A percentile compares a stretch with the other conserved stretches of the same genome.
Conservation (phyloP, 495 filamentous ascomycete species). For the Penicillium nucicola region DNA sequence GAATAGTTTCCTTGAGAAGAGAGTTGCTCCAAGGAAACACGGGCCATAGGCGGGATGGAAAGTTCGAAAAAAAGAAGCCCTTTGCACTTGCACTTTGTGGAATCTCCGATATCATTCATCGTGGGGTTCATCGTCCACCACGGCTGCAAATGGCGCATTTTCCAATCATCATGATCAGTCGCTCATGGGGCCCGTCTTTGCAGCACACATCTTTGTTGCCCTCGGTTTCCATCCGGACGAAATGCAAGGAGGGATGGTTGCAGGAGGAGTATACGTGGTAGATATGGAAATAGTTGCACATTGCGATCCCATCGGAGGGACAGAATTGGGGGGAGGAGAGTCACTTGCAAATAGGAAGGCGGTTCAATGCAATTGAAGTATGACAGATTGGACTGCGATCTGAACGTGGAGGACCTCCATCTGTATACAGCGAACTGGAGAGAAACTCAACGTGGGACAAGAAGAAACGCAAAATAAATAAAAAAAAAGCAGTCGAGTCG, state of each 20-base stretch:
- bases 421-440: background rate
- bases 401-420: too few relatives aligned
- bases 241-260: conserved; percentile 62
- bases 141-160: conserved; percentile 57
- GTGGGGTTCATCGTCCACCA: conserved; percentile 1
- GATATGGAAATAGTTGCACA: conserved; percentile 78
- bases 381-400: background rate
- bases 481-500: background rate
- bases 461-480: too few relatives aligned
- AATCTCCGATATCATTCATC: background rate
- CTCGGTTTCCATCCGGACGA: conserved; percentile 64
- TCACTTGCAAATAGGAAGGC: conserved; percentile 1
- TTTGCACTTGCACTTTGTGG: too few relatives aligned
- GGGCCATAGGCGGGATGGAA: conserved; percentile 6
- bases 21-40: conserved; percentile 9
- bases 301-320: conserved; percentile 35
- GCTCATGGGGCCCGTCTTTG: conserved; percentile 67
- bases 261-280: conserved; percentile 75
- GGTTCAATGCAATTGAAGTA: background rate
- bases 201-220: conserved; percentile 60
- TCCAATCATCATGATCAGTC: conserved; percentile 67
- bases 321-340: conserved; percentile 1
- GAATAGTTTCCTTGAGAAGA: conserved; percentile 19
- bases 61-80: background rate
- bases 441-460: background rate